A percentile compares a stretch with the other conserved stretches of the same genome.
These are phyloP conservation scores for Auricularia cornea DNA, from an alignment of 768 basidiomycete genomes.

Conservation along the genomic window DNA sequence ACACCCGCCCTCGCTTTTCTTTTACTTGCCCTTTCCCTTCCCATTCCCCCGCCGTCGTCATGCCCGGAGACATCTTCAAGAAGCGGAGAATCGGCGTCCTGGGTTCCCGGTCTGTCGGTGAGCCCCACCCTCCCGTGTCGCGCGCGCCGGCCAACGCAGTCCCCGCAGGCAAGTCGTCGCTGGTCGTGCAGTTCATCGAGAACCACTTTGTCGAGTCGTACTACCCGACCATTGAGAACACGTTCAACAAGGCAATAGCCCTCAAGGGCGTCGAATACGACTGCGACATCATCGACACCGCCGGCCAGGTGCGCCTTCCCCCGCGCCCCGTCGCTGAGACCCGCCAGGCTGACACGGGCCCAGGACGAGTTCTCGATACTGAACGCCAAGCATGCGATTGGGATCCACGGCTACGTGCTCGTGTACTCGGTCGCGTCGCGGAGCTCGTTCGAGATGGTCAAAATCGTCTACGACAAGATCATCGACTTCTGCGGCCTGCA, in stretches of 20 bases:
- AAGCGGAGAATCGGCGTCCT: constrained; percentile 86
- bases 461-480: constrained; percentile 90
- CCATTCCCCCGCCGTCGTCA: constrained; percentile 13
- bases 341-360: constrained; percentile 18
- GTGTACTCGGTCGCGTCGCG: constrained; percentile 90
- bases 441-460: constrained; percentile 91
- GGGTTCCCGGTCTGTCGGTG: constrained; percentile 83
- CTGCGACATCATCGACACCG: constrained; percentile 96
- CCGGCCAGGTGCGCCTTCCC: constrained; percentile 51
- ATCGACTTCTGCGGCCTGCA: constrained; percentile 75
- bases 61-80: constrained; percentile 35
- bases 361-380: constrained; percentile 92
- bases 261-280: constrained; percentile 89
- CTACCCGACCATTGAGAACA: constrained; percentile 92
- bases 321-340: constrained; percentile 5
- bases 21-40: constrained; percentile 4
- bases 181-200: constrained; percentile 89
- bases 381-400: constrained; percentile 89
- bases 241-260: constrained; percentile 74
- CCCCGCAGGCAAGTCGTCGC: constrained; percentile 80
- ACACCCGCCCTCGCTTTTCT: constrained; percentile 3
- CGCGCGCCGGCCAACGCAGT: too few relatives aligned
- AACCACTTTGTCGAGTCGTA: constrained; percentile 87
- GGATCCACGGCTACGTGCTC: constrained; percentile 89
- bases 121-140: too few relatives aligned